Evolutionary conservation across 192 early-diverging fungal species (phyloP), one percentile per base, ranked within the genome.

Genomic region (Coemansia sp.): DNA sequence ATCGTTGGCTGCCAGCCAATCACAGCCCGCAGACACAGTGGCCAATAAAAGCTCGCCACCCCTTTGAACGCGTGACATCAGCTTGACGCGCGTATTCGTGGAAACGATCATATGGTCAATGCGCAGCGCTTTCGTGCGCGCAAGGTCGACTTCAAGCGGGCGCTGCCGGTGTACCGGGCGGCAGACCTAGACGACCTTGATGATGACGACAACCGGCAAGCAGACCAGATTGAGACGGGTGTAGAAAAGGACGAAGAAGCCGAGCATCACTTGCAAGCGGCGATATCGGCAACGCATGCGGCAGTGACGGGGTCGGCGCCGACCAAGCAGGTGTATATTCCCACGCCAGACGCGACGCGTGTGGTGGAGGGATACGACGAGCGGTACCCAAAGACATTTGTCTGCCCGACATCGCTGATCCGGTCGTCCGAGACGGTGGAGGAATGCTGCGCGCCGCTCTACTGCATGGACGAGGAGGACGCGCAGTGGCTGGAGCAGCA

Each of bases 231-330:
- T 43, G 90, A 90, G 48, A 99, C 93, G 10, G 96, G 96, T 58
- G 96, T 98, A 5, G 94, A 97, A 61, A 96, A 98, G 69, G 96
- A 95, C 60, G 96, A 98, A 76, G 95, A 98, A 66, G 61, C 69
- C 36, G 91, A 98, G 79, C 89, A 93, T 69, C 94, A 98, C 61
- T 80, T 97, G 52, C 93, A 93, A 85, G 90, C 88, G 15, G 93
- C 89, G 56, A 88, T 96, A 39, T 85, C 86, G 44, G 86, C 93
- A 3, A 83, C 86, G 10, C 84, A 87, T 43, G 83, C 83, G 8
- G 82, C 85, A 3, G 81, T 79, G 10, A 80, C 77, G 6, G 83
- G 89, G 20, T 79, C 82, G 6, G 79, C 79, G 40, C 69, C 69
- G 11, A 64, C 55, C 9, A 64, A 81, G 41, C 83, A 85, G 38